Evolutionary conservation across 2,329 filamentous ascomycete genomes (phyloP).

Genomic region (Diatrype stigma): DNA sequence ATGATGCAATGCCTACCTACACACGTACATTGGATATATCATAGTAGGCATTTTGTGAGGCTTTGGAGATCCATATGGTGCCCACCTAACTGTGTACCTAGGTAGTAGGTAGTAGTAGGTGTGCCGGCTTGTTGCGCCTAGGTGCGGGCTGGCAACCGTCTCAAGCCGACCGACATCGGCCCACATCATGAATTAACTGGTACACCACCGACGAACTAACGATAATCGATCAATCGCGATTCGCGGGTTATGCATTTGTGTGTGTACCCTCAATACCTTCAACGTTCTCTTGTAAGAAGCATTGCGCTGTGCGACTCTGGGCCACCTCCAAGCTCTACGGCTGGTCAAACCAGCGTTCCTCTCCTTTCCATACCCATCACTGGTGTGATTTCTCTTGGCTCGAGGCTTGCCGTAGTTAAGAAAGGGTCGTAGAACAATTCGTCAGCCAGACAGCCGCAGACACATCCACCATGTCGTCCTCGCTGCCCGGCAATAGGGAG

Average conservation of each 20-base stretch:
- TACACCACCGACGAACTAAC: not conserved
- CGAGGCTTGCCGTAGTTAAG: not conserved
- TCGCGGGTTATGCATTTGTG: not conserved
- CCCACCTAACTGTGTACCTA: too few relatives aligned
- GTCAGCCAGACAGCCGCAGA: constrained; percentile 1
- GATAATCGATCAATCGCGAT: too few relatives aligned
- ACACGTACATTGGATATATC: too few relatives aligned
- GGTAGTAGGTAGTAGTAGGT: too few relatives aligned
- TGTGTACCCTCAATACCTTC: too few relatives aligned
- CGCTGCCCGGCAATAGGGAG: constrained; percentile 67
- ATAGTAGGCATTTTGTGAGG: too few relatives aligned
- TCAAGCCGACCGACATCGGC: not conserved
- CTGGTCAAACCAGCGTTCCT: not conserved
- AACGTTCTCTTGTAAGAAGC: not conserved
- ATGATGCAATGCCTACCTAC: too few relatives aligned
- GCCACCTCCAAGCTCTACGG: not conserved
- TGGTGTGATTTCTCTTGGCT: not conserved
- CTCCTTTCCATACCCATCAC: not conserved
- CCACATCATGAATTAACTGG: not conserved
- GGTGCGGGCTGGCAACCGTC: not conserved
- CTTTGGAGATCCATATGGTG: too few relatives aligned
- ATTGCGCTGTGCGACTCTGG: not conserved
- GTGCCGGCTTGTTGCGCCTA: not conserved
- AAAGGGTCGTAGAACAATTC: constrained; percentile 8
- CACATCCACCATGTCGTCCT: constrained; percentile 54